Percentiles rank a stretch among this genome's conserved stretches.
Evolutionary conservation across 108 stramenopile species (phyloP).

Genomic region (Skeletonema menzelii): DNA sequence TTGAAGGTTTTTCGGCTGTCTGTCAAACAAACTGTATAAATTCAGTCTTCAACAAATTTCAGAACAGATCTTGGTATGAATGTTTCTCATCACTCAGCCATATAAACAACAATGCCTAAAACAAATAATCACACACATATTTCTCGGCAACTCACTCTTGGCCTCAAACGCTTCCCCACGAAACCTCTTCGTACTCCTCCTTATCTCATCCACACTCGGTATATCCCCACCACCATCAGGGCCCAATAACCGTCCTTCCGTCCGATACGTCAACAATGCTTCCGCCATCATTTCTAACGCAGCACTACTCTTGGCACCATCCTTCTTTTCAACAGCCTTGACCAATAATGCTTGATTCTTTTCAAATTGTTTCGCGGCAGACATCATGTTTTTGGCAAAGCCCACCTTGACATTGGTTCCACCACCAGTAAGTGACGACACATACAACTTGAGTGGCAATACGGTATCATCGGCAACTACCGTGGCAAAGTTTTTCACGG

Average conservation of each 20-base stretch:
- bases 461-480: constrained; percentile 82
- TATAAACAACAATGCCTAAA: neutral
- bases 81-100: neutral
- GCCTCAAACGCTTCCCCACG: constrained; percentile 69
- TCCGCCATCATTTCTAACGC: constrained; percentile 71
- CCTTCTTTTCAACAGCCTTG: constrained; percentile 72
- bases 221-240: constrained; percentile 88
- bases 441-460: constrained; percentile 85
- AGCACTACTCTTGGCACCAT: constrained; percentile 46
- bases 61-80: neutral
- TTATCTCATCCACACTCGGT: constrained; percentile 85
- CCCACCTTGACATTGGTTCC: constrained; percentile 78
- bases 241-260: constrained; percentile 63
- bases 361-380: constrained; percentile 64
- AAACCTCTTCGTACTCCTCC: constrained; percentile 58
- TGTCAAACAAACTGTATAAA: too few relatives aligned
- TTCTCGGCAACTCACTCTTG: constrained; percentile 68
- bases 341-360: constrained; percentile 55
- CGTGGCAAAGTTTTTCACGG: constrained; percentile 57
- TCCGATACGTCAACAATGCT: constrained; percentile 65
- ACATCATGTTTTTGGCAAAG: constrained; percentile 78
- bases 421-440: constrained; percentile 64
- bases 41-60: constrained; percentile 1
- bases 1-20: neutral
- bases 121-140: too few relatives aligned